Evolutionary conservation across 2,329 filamentous ascomycete species (phyloP).

Genomic region (Aspergillus ochraceus): DNA sequence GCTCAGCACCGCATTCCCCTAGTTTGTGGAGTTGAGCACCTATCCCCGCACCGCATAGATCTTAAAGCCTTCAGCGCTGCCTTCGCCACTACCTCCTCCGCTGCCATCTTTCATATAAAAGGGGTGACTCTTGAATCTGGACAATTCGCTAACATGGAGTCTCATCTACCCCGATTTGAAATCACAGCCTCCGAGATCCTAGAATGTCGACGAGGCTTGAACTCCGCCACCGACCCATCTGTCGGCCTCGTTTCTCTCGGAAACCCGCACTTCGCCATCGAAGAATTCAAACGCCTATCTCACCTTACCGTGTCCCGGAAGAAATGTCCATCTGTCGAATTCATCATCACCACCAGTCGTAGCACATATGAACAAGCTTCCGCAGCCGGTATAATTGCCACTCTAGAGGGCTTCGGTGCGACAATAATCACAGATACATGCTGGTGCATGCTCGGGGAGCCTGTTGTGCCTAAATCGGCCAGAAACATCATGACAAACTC

Average conservation of each 20-base stretch:
- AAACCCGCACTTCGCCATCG: conserved; percentile 47
- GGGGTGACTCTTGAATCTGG: conserved; percentile 43
- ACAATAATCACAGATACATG: conserved; percentile 48
- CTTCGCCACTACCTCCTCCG: conserved; percentile 44
- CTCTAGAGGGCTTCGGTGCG: conserved; percentile 40
- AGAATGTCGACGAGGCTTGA: conserved; percentile 20
- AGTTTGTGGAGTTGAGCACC: conserved; percentile 34
- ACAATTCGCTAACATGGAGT: conserved; percentile 8
- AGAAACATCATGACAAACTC: conserved; percentile 38
- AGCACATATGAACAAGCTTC: conserved; percentile 19
- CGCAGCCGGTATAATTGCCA: conserved; percentile 29
- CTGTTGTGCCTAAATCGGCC: conserved; percentile 31
- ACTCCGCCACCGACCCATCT: conserved; percentile 11
- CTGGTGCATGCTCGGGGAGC: conserved; percentile 50
- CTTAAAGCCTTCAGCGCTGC: conserved; percentile 49
- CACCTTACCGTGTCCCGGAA: conserved; percentile 27
- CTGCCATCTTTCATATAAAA: conserved; percentile 48
- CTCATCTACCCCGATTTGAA: background rate
- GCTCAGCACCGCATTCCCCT: conserved; percentile 36
- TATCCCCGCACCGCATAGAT: conserved; percentile 26
- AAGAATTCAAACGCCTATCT: conserved; percentile 37
- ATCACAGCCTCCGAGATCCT: conserved; percentile 8
- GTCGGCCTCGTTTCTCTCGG: conserved; percentile 46
- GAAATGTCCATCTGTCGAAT: conserved; percentile 17
- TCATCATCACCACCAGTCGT: conserved; percentile 26